Percentiles rank a stretch among this genome's conserved stretches.
These are phyloP conservation scores for Byssothecium circinans DNA, from an alignment of 2,329 filamentous ascomycete genomes.

Conservation along the genomic window DNA sequence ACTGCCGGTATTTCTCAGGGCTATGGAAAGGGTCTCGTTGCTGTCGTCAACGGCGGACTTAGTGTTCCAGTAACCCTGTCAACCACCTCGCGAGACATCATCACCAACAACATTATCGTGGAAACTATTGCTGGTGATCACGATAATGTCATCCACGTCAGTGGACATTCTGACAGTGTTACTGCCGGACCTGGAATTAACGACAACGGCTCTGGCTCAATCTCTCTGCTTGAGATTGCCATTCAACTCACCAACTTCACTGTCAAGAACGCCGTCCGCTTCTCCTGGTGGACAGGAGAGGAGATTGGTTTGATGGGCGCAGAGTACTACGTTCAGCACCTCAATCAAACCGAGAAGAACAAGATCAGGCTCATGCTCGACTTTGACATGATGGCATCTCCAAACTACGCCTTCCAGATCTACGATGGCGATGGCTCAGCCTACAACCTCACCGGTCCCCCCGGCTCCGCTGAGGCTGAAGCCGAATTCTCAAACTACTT, in stretches of 20 bases:
- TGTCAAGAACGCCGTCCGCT: conserved; percentile 68
- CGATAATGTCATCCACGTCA: conserved; percentile 59
- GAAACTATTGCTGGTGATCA: conserved; percentile 61
- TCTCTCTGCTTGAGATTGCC: conserved; percentile 62
- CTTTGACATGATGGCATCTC: conserved; percentile 70
- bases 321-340: conserved; percentile 57
- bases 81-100: conserved; percentile 27
- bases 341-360: conserved; percentile 53
- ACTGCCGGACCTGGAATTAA: conserved; percentile 71
- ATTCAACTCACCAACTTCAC: conserved; percentile 68
- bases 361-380: conserved; percentile 70
- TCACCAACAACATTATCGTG: conserved; percentile 59
- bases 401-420: conserved; percentile 60
- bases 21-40: conserved; percentile 60
- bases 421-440: conserved; percentile 61
- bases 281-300: conserved; percentile 66
- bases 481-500: conserved; percentile 54
- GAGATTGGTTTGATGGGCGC: conserved; percentile 66
- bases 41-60: conserved; percentile 52
- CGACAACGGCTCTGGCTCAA: conserved; percentile 72
- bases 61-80: conserved; percentile 29
- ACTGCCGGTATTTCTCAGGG: conserved; percentile 67
- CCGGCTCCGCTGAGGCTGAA: conserved; percentile 70
- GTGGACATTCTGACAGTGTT: conserved; percentile 65
- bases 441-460: conserved; percentile 57